These are phyloP conservation scores for Ustanciosporium gigantosporum DNA, from an alignment of 1,284 basidiomycete genomes.

Conservation along the genomic window DNA sequence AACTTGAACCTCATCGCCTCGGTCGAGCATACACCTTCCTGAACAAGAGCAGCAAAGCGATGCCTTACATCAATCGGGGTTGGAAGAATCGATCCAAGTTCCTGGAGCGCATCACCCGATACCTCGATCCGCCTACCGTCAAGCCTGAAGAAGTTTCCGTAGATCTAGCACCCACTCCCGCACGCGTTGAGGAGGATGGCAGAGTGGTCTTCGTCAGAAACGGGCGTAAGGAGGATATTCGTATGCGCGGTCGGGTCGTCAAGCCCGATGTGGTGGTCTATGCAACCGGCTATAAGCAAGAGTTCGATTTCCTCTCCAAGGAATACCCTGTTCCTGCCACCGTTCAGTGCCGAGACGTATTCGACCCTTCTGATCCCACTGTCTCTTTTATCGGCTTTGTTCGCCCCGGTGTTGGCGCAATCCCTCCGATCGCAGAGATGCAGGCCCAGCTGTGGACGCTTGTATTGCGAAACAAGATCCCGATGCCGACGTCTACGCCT, in stretches of 20 bases:
- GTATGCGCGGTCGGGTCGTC: slow-evolving; percentile 64
- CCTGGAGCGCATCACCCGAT: slow-evolving; percentile 40
- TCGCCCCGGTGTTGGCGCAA: slow-evolving; percentile 69
- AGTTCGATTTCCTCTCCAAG: slow-evolving; percentile 66
- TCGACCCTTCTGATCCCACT: slow-evolving; percentile 65
- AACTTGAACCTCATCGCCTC: slow-evolving; percentile 68
- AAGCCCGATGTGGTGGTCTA: slow-evolving; percentile 67
- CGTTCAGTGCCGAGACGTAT: slow-evolving; percentile 67
- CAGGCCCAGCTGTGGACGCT: slow-evolving; percentile 70
- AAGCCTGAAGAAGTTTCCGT: slow-evolving; percentile 66
- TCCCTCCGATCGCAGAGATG: slow-evolving; percentile 72
- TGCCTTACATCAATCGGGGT: slow-evolving; percentile 64
- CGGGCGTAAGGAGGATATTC: slow-evolving; percentile 64
- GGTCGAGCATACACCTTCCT: slow-evolving; percentile 67
- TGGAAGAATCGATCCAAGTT: slow-evolving; percentile 63
- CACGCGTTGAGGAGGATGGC: slow-evolving; percentile 65
- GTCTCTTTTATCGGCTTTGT: slow-evolving; percentile 71
- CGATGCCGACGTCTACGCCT: slow-evolving; percentile 63
- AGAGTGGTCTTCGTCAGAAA: slow-evolving; percentile 64
- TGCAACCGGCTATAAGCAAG: slow-evolving; percentile 62
- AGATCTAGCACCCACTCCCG: slow-evolving; percentile 70
- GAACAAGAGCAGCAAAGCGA: slow-evolving; percentile 61
- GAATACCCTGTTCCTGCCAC: slow-evolving; percentile 66
- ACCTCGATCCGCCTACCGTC: slow-evolving; percentile 65
- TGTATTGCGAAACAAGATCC: slow-evolving; percentile 64